These are phyloP conservation scores for Phanerochaete carnosa DNA, from an alignment of 768 basidiomycete species.

Conservation along the genomic window DNA sequence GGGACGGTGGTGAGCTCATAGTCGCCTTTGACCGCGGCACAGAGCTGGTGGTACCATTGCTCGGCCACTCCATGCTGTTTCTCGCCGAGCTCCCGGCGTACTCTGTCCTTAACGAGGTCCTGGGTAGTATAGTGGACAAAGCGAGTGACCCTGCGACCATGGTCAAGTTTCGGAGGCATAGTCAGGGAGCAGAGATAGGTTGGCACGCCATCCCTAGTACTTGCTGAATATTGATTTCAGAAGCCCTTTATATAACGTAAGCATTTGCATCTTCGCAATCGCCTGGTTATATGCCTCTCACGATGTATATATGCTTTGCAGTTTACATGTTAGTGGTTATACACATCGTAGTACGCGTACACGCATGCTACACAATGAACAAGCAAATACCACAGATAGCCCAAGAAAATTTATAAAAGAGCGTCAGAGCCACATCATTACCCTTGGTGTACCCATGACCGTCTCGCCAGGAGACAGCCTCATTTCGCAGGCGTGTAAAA, in stretches of 20 bases:
- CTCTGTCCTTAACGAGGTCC: background rate
- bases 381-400: background rate
- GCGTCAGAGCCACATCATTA: background rate
- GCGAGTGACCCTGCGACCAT: background rate
- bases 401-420: background rate
- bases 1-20: background rate
- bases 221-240: too few relatives aligned
- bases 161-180: background rate
- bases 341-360: background rate
- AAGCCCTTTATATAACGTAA: too few relatives aligned
- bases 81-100: background rate
- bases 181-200: background rate
- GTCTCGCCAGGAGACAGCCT: background rate
- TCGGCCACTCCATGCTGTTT: background rate
- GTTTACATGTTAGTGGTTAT: background rate
- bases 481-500: background rate
- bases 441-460: background rate
- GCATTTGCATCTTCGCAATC: background rate
- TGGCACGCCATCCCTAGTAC: background rate
- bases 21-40: constrained; percentile 5
- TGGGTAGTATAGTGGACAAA: background rate
- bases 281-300: background rate
- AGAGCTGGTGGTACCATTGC: constrained; percentile 3
- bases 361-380: too few relatives aligned
- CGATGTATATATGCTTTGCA: background rate